A percentile compares a stretch with the other conserved stretches of the same genome.
Conservation (phyloP, 1,284 basidiomycete species). For the Sanghuangporus weigelae region DNA sequence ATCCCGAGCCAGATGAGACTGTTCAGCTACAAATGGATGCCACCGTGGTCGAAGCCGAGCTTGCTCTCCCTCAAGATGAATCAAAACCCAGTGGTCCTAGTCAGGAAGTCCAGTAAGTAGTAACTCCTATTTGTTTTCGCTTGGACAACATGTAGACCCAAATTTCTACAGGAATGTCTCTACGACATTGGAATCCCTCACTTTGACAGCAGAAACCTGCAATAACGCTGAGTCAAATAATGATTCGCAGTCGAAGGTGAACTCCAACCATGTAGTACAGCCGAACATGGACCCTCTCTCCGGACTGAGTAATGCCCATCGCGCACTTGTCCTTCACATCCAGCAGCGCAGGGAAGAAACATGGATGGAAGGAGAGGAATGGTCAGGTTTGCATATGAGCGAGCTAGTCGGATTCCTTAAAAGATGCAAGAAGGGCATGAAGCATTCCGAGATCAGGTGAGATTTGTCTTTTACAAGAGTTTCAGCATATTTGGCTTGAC, state of each 20-base stretch:
- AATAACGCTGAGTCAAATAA: not conserved
- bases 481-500: not conserved
- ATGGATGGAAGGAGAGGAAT: not conserved
- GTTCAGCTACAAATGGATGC: not conserved
- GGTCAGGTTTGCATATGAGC: not conserved
- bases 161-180: not conserved
- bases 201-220: not conserved
- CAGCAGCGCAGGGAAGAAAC: not conserved
- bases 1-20: not conserved
- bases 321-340: slow-evolving; percentile 7
- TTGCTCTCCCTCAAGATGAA: not conserved
- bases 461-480: slow-evolving; percentile 20
- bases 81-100: not conserved
- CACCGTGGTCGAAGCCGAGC: not conserved
- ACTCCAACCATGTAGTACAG: not conserved
- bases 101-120: not conserved
- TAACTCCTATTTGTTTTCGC: not conserved
- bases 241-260: not conserved
- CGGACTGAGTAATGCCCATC: not conserved
- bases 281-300: not conserved
- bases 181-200: not conserved
- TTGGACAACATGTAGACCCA: not conserved
- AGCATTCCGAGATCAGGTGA: not conserved
- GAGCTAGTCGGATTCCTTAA: not conserved
- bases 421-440: not conserved